phyloP scores from a whole-genome alignment of 148 eudicot species.

The Cornus controversa region DNA sequence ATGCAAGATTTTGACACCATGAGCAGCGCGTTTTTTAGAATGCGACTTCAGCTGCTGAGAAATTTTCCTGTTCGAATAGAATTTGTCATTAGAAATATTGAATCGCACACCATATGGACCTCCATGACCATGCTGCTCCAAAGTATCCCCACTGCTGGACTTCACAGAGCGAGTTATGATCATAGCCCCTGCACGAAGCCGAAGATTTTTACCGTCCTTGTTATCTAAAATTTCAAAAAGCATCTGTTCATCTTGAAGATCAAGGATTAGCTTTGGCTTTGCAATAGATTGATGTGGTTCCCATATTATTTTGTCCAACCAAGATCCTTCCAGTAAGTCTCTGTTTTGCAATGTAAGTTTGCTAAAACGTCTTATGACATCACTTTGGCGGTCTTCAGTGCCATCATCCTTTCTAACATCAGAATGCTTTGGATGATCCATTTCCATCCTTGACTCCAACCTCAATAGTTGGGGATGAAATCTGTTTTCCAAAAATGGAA shows the following conservation, averaged over 20 bases:
- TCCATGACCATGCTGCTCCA: conserved; percentile 60
- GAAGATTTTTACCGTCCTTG: conserved; percentile 61
- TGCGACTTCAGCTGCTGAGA: conserved; percentile 86
- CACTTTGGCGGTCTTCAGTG: conserved; percentile 40
- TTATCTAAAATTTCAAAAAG: conserved; percentile 81
- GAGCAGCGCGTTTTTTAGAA: conserved; percentile 82
- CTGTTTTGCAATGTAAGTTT: conserved; percentile 72
- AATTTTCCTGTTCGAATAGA: conserved; percentile 77
- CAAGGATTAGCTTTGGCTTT: conserved; percentile 83
- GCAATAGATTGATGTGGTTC: conserved; percentile 53
- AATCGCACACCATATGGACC: conserved; percentile 56
- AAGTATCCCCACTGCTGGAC: conserved; percentile 39
- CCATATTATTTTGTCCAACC: conserved; percentile 90
- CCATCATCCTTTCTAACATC: conserved; percentile 39
- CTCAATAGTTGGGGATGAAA: conserved; percentile 84
- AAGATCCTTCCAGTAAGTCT: conserved; percentile 78
- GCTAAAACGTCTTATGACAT: conserved; percentile 61
- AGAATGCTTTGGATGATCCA: conserved; percentile 20
- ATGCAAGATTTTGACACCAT: conserved; percentile 87
- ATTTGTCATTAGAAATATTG: conserved; percentile 89
- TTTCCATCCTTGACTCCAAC: conserved; percentile 58
- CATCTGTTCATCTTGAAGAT: conserved; percentile 96
- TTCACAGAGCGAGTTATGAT: conserved; percentile 51
- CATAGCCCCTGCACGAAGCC: conserved; percentile 91
- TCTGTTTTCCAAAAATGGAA: conserved; percentile 28